phyloP scores from a whole-genome alignment of 1,284 basidiomycete species.

The Psilocybe mexicana region DNA sequence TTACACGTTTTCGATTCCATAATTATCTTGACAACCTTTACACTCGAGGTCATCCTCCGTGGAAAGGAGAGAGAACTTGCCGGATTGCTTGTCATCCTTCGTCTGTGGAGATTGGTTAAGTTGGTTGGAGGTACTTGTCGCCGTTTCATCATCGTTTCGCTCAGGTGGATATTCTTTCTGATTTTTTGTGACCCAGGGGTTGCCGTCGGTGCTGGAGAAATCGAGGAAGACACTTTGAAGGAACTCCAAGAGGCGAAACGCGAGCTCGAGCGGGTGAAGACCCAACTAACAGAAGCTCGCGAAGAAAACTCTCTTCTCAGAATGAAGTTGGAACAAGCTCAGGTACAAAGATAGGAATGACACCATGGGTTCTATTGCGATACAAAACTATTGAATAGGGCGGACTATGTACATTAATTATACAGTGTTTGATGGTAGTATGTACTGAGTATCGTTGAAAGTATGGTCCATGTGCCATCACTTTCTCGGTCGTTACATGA shows the following conservation, averaged over 20 bases:
- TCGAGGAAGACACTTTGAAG: constrained; percentile 54
- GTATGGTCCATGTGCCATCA: constrained; percentile 10
- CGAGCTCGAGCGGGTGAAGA: constrained; percentile 45
- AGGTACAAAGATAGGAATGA: not conserved
- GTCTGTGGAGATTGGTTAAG: constrained; percentile 78
- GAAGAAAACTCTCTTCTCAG: constrained; percentile 23
- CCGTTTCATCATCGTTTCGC: not conserved
- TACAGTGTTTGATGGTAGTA: constrained; percentile 1
- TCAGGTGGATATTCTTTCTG: not conserved
- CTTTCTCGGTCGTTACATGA: constrained; percentile 5
- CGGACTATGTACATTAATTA: constrained; percentile 1
- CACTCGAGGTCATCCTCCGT: constrained; percentile 66
- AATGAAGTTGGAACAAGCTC: constrained; percentile 2
- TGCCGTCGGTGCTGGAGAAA: constrained; percentile 71
- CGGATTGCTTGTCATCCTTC: constrained; percentile 66
- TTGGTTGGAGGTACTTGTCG: constrained; percentile 63
- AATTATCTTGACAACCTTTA: constrained; percentile 70
- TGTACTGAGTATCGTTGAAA: not conserved
- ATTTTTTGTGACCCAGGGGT: constrained; percentile 47
- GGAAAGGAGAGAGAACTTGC: constrained; percentile 71
- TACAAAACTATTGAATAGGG: not conserved
- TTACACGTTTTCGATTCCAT: constrained; percentile 74
- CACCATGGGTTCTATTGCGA: not conserved
- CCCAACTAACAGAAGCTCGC: constrained; percentile 24
- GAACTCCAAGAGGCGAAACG: constrained; percentile 47